These are phyloP conservation scores for Pulveroboletus sp. DNA, from an alignment of 768 basidiomycete species.

Conservation along the genomic window DNA sequence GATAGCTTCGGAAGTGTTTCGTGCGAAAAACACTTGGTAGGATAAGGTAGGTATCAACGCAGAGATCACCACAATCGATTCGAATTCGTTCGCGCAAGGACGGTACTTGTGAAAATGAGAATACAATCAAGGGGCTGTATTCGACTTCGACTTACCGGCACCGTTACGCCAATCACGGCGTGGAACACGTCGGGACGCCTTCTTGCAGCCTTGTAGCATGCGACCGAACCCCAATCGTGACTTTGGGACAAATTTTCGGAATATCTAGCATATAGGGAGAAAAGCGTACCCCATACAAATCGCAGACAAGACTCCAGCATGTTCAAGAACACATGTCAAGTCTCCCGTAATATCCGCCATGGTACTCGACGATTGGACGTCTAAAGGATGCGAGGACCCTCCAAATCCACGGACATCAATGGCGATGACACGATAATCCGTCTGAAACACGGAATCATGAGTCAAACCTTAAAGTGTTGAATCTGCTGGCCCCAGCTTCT, in stretches of 20 bases:
- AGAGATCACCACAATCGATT: constrained; percentile 42
- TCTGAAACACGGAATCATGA: no score
- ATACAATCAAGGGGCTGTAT: background rate
- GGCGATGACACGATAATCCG: no score
- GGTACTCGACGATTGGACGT: no score
- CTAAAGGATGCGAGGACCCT: no score
- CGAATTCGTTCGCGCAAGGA: constrained; percentile 47
- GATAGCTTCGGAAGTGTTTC: constrained; percentile 44
- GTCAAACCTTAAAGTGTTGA: no score
- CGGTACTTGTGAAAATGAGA: constrained; percentile 47
- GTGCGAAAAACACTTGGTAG: constrained; percentile 65
- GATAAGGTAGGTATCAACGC: constrained; percentile 47
- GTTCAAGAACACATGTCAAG: constrained; percentile 14
- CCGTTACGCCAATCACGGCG: constrained; percentile 53
- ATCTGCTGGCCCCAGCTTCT: background rate
- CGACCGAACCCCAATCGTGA: constrained; percentile 73
- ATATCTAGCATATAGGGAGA: background rate
- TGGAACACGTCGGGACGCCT: constrained; percentile 62
- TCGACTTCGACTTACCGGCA: constrained; percentile 48
- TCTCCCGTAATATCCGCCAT: no score
- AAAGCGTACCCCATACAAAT: constrained; percentile 60
- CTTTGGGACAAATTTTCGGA: constrained; percentile 30
- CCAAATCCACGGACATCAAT: no score
- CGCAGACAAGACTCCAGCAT: constrained; percentile 46
- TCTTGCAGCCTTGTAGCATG: constrained; percentile 69